These are phyloP conservation scores for Monascus purpureus DNA, from an alignment of 495 filamentous ascomycete species.

Conservation along the genomic window DNA sequence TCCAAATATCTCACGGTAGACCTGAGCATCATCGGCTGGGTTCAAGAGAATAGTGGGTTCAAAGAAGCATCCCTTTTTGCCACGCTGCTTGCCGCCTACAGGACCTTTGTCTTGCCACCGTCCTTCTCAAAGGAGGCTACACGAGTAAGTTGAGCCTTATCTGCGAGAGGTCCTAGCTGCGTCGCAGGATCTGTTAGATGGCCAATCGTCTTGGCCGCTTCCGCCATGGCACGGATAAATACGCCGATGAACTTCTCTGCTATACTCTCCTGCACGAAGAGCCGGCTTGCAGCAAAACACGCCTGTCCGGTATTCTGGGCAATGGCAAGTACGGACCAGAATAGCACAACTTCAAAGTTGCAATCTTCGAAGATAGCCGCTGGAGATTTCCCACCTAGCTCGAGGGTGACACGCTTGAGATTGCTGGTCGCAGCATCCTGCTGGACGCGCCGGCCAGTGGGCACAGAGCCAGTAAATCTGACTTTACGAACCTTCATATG, in stretches of 20 bases:
- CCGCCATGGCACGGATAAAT: slow-evolving; percentile 51
- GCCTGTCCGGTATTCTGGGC: too few species aligned
- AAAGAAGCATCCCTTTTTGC: slow-evolving; percentile 28
- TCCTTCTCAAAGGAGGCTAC: slow-evolving; percentile 76
- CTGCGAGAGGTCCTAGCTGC: slow-evolving; percentile 84
- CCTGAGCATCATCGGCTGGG: slow-evolving; percentile 15
- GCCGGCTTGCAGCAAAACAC: slow-evolving; percentile 3
- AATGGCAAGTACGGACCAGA: too few species aligned
- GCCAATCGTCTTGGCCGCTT: slow-evolving; percentile 38
- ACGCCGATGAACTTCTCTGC: slow-evolving; percentile 67
- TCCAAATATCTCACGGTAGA: slow-evolving; percentile 33
- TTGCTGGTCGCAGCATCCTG: slow-evolving; percentile 22
- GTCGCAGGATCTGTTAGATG: slow-evolving; percentile 67
- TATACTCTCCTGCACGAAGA: slow-evolving; percentile 24
- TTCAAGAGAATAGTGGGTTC: slow-evolving; percentile 31
- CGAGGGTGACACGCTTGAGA: slow-evolving; percentile 30
- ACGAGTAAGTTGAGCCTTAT: slow-evolving; percentile 68
- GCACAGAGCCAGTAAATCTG: slow-evolving; percentile 10
- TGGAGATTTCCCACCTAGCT: slow-evolving; percentile 27
- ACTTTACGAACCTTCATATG: slow-evolving; percentile 9
- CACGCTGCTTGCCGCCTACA: slow-evolving; percentile 4
- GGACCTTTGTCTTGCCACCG: slow-evolving; percentile 45
- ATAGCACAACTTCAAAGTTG: too few species aligned
- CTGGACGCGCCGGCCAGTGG: slow-evolving; percentile 7
- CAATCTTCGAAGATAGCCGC: slow-evolving; percentile 26